Evolutionary conservation across 2,329 filamentous ascomycete species (phyloP).

Genomic region (Fusarium avenaceum): DNA sequence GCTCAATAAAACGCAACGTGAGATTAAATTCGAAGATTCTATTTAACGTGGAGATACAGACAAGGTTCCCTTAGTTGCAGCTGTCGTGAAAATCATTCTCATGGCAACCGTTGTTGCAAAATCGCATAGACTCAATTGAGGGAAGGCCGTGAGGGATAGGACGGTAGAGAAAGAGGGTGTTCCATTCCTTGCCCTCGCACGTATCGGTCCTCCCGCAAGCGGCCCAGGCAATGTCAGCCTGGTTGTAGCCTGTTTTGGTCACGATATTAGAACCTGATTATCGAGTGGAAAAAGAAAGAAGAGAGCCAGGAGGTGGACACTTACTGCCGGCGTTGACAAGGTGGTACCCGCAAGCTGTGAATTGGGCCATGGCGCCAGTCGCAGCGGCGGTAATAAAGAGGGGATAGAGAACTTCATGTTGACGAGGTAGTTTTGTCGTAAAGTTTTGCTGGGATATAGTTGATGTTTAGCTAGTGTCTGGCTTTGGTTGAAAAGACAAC

Average conservation of each 20-base stretch:
- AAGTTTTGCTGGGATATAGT: neutral
- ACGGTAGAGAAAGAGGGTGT: slow-evolving; percentile 3
- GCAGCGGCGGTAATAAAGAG: neutral
- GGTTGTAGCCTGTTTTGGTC: neutral
- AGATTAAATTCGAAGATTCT: neutral
- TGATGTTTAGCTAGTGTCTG: neutral
- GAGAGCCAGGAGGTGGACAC: neutral
- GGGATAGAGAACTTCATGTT: slow-evolving; percentile 4
- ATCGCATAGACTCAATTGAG: neutral
- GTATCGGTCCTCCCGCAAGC: neutral
- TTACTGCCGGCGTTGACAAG: neutral
- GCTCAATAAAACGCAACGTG: too few relatives aligned
- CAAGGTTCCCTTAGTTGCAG: neutral
- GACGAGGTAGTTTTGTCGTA: neutral
- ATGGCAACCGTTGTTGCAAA: slow-evolving; percentile 4
- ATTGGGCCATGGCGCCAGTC: slow-evolving; percentile 4
- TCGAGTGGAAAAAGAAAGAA: neutral
- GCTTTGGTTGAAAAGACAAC: neutral
- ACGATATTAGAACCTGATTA: neutral
- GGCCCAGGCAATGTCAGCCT: slow-evolving; percentile 6
- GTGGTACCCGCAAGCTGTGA: slow-evolving; percentile 1
- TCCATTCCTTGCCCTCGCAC: slow-evolving; percentile 4
- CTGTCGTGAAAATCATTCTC: neutral
- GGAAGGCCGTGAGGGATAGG: slow-evolving; percentile 5
- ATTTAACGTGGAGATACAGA: neutral